phyloP scores from a whole-genome alignment of 148 eudicot genomes.

The Nyssa sinensis region DNA sequence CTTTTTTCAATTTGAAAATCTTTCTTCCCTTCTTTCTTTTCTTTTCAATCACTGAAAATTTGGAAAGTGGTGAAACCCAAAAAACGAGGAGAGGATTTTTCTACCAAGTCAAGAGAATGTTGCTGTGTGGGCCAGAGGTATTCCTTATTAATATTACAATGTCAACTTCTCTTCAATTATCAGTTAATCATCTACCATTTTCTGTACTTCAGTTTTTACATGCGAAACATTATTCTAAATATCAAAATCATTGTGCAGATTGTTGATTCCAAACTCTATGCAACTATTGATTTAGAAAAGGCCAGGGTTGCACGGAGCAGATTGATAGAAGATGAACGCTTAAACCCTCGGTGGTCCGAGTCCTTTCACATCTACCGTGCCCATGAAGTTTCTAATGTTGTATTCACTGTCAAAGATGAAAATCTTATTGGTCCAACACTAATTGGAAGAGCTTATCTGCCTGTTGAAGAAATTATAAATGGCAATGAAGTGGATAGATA shows the following conservation, averaged over 20 bases:
- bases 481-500: conserved; percentile 47
- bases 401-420: conserved; percentile 65
- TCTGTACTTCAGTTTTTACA: neutral
- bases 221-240: neutral
- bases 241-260: conserved; percentile 20
- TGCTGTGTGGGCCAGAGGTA: conserved; percentile 49
- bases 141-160: neutral
- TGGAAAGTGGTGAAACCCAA: conserved; percentile 32
- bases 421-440: conserved; percentile 68
- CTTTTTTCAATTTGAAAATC: neutral
- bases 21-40: neutral
- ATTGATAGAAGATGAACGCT: conserved; percentile 29
- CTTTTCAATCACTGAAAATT: neutral
- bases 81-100: conserved; percentile 37
- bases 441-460: conserved; percentile 71
- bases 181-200: neutral
- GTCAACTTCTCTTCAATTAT: too few species aligned
- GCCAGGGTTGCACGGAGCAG: conserved; percentile 65
- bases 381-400: conserved; percentile 48
- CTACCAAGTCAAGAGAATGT: conserved; percentile 41
- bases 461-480: conserved; percentile 49
- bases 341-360: conserved; percentile 60
- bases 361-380: conserved; percentile 61
- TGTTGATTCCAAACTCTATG: conserved; percentile 51
- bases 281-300: conserved; percentile 67